Percentiles rank a stretch among this genome's conserved stretches.
Conservation (phyloP, 2,329 filamentous ascomycete genomes). For the Colletotrichum sp. region DNA sequence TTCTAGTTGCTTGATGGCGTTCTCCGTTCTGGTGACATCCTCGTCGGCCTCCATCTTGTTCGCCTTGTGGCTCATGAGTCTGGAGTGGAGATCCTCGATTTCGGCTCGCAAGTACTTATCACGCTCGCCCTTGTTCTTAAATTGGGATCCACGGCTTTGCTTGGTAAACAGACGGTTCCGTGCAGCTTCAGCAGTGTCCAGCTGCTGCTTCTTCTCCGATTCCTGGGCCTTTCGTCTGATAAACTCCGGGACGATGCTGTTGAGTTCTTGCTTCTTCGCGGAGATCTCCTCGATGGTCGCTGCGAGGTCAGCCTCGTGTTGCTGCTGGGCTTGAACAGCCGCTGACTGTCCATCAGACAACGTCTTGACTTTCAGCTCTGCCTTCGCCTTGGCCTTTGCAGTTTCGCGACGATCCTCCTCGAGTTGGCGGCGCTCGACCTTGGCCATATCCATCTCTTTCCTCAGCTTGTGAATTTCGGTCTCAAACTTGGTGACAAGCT, state of each 20-base stretch:
- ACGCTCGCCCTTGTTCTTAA: slow-evolving; percentile 85
- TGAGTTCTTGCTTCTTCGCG: slow-evolving; percentile 77
- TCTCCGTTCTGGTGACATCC: slow-evolving; percentile 76
- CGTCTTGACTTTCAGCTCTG: slow-evolving; percentile 83
- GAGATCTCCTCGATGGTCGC: slow-evolving; percentile 77
- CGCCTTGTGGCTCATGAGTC: slow-evolving; percentile 80
- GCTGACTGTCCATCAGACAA: slow-evolving; percentile 83
- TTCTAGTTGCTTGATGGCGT: slow-evolving; percentile 75
- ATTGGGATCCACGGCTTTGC: slow-evolving; percentile 86
- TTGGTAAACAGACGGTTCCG: slow-evolving; percentile 87
- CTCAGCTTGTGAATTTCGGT: slow-evolving; percentile 79
- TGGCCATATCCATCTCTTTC: slow-evolving; percentile 83
- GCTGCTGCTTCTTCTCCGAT: slow-evolving; percentile 68
- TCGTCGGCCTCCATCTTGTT: slow-evolving; percentile 85
- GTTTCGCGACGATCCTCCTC: slow-evolving; percentile 89
- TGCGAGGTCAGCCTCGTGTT: slow-evolving; percentile 75
- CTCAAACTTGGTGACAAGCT: slow-evolving; percentile 78
- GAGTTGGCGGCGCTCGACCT: slow-evolving; percentile 83
- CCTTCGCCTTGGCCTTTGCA: slow-evolving; percentile 80
- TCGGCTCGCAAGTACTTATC: slow-evolving; percentile 83
- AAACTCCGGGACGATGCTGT: slow-evolving; percentile 77
- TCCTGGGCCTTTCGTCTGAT: slow-evolving; percentile 77
- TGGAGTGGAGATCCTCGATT: slow-evolving; percentile 79
- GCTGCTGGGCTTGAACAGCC: slow-evolving; percentile 73
- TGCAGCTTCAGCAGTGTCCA: slow-evolving; percentile 78